Percentiles rank a stretch among this genome's conserved stretches.
Evolutionary conservation across 2,329 filamentous ascomycete genomes (phyloP).

Genomic region (Penicillium fuscoglaucum): DNA sequence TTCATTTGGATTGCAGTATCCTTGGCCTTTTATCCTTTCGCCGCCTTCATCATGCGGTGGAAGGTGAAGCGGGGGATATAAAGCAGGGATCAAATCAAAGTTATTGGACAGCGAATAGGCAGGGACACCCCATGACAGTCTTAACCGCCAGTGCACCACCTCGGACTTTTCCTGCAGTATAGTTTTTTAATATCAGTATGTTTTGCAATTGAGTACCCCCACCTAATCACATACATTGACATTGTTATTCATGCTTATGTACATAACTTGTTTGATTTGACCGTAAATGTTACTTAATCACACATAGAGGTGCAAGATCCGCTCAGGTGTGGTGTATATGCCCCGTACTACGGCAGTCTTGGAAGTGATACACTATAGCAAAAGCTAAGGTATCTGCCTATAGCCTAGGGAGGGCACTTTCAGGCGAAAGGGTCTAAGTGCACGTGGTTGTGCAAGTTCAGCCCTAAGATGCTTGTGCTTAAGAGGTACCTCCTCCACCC

Average conservation of each 20-base stretch:
- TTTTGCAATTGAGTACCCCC: background rate
- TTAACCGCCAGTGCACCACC: too few relatives aligned
- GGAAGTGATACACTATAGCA: background rate
- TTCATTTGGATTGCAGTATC: constrained; percentile 54
- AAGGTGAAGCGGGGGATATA: constrained; percentile 31
- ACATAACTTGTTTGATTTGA: too few relatives aligned
- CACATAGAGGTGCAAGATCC: background rate
- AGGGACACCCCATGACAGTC: background rate
- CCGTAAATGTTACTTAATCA: background rate
- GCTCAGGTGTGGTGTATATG: background rate
- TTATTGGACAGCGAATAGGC: background rate
- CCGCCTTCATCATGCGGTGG: constrained; percentile 35
- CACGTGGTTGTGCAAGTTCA: too few relatives aligned
- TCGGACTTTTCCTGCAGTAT: background rate
- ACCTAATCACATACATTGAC: background rate
- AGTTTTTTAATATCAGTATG: background rate
- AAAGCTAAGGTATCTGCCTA: background rate
- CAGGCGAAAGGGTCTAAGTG: too few relatives aligned
- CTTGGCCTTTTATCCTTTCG: constrained; percentile 30
- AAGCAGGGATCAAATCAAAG: too few relatives aligned
- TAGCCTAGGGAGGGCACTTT: too few relatives aligned
- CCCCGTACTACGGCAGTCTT: background rate
- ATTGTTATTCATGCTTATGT: background rate
- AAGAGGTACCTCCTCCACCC: too few relatives aligned
- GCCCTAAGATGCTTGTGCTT: too few relatives aligned